These are phyloP conservation scores for Millerozyma acaciae DNA, from an alignment of 805 yeast species.

Conservation along the genomic window DNA sequence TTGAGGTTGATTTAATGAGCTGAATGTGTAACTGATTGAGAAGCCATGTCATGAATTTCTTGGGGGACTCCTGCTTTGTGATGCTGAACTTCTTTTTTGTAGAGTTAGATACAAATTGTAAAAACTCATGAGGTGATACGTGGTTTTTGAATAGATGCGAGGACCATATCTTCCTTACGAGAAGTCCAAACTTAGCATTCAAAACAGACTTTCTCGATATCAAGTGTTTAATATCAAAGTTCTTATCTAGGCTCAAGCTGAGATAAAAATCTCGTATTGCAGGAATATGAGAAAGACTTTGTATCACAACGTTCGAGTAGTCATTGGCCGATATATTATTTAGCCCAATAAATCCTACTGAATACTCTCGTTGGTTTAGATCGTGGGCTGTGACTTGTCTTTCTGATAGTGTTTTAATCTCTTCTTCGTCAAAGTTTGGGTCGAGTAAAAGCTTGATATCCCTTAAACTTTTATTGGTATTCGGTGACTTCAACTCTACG, in stretches of 20 bases:
- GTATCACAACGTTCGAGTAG: conserved; percentile 56
- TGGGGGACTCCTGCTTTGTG: conserved; percentile 47
- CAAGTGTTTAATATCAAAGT: conserved; percentile 16
- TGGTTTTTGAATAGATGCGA: conserved; percentile 53
- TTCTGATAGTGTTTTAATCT: conserved; percentile 28
- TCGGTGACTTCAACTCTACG: conserved; percentile 30
- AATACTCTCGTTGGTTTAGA: conserved; percentile 42
- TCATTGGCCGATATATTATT: conserved; percentile 51
- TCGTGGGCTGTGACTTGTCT: conserved; percentile 31
- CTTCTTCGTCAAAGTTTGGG: conserved; percentile 44
- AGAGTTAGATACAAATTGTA: conserved; percentile 44
- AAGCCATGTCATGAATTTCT: conserved; percentile 56
- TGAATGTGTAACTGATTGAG: conserved; percentile 42
- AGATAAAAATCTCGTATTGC: conserved; percentile 40
- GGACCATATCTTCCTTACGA: conserved; percentile 65
- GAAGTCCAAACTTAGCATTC: conserved; percentile 39
- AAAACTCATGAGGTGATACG: conserved; percentile 63
- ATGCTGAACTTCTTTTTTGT: conserved; percentile 42
- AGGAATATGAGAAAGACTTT: conserved; percentile 50
- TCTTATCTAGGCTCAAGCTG: conserved; percentile 26
- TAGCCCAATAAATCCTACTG: conserved; percentile 65
- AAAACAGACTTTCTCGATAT: conserved; percentile 20
- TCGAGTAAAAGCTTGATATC: conserved; percentile 51
- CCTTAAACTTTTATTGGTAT: conserved; percentile 29
- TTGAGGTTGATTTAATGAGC: conserved; percentile 7